Percentiles rank a stretch among this genome's conserved stretches.
phyloP scores from a whole-genome alignment of 257 asterid species.

The Ophiorrhiza pumila region DNA sequence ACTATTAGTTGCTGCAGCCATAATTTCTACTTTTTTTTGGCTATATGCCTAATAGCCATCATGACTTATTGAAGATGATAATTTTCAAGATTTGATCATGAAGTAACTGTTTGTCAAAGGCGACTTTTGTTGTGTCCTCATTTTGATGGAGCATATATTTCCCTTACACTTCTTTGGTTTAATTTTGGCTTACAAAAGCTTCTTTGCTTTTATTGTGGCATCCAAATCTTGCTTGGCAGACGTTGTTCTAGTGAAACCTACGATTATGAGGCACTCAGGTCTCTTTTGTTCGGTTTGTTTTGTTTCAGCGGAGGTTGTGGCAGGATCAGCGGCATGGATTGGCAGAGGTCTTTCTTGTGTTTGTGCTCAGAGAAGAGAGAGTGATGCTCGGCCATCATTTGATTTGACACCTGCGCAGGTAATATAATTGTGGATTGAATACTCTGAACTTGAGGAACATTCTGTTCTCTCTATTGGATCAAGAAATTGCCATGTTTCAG shows the following conservation, averaged over 20 bases:
- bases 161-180: not conserved
- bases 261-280: not conserved
- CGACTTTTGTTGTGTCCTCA: not conserved
- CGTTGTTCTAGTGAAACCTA: not conserved
- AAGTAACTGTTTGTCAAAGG: not conserved
- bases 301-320: slow-evolving; percentile 72
- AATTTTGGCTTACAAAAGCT: slow-evolving; percentile 16
- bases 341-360: slow-evolving; percentile 98
- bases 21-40: not conserved
- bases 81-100: not conserved
- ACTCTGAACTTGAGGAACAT: slow-evolving; percentile 2
- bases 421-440: slow-evolving; percentile 19
- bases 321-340: slow-evolving; percentile 99
- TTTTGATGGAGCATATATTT: not conserved
- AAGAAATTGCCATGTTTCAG: not conserved
- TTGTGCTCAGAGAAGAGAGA: slow-evolving; percentile 90
- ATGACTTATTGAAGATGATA: not conserved
- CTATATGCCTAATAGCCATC: not conserved
- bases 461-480: not conserved
- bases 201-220: slow-evolving; percentile 11
- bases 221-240: not conserved
- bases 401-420: slow-evolving; percentile 92
- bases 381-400: slow-evolving; percentile 88
- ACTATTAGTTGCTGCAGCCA: not conserved
- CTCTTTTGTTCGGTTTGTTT: slow-evolving; percentile 24